Base-by-base conservation (phyloP, 371 early-diverging fungal species). In the Coemansia sp. region DNA sequence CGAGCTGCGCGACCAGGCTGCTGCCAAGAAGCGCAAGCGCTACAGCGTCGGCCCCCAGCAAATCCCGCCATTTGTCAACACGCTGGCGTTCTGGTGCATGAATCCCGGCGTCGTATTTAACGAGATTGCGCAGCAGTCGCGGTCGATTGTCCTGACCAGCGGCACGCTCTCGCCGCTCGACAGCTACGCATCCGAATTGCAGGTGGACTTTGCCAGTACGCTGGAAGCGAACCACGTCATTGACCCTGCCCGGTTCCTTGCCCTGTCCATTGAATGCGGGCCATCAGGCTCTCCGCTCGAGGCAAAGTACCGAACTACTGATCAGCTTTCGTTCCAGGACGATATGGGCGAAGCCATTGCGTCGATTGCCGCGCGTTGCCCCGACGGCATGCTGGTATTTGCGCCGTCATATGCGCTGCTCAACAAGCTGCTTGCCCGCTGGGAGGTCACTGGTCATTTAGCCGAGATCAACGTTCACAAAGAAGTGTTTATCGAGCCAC, bases 91-190 rank as follows among this genome's bases (percentile, higher is more conserved):
- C 26, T 82, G 84, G 87, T 86, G 88, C 53, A 65, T 87, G 20
- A 88, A 86, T 56, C 86, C 90, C 1, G 88, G 84, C 6, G 69
- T 88, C 10, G 76, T 85, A 8, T 88, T 90, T 64, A 67, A 63
- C 5, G 78, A 83, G n/a, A 70, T 90, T 26, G 61, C 81, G 2
- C 55, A 71, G 8, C 26, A 59, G 4, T 69, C 85, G 2, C 79
- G 82, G 7, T 87, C 92, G 0, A 80, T 94, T 30, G 80, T 91
- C n/a, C 76, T 94, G n/a, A 87, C 92, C 1, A 91, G 91, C 69
- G 94, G 94, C 11, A 94, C 94, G 1, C 82, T 94, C 16, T 86
- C 92, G 3, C 94, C 94, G 67, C 62, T 93, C 68, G 80, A 79
- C 26, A 86, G 88, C 5, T 90, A 90, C 30, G 84, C 86, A 1